Percentiles rank a stretch among this genome's conserved stretches.
phyloP scores from a whole-genome alignment of 495 filamentous ascomycete genomes.

The Oidiodendron maius region DNA sequence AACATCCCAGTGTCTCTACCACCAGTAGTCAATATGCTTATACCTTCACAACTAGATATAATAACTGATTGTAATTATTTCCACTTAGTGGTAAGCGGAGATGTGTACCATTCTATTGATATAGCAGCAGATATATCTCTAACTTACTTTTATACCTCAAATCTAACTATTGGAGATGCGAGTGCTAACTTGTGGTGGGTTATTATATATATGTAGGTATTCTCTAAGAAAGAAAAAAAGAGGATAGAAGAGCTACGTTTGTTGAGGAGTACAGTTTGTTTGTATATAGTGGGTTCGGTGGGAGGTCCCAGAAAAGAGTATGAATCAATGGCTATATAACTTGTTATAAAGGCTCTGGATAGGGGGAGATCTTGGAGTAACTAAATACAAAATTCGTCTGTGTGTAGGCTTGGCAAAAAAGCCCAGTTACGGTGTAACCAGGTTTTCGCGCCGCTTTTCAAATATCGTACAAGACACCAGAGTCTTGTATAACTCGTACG shows the following conservation, averaged over 20 bases:
- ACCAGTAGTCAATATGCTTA: no score
- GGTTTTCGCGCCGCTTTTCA: no score
- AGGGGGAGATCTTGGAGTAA: no score
- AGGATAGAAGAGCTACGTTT: background rate
- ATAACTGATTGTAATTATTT: slow-evolving; percentile 18
- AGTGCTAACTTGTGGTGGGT: background rate
- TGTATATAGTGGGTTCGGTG: no score
- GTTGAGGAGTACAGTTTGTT: background rate
- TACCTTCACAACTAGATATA: background rate
- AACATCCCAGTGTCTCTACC: background rate
- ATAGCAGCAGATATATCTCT: slow-evolving; percentile 22
- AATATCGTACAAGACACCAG: no score
- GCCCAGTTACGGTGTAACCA: no score
- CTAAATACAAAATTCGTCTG: no score
- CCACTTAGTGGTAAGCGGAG: slow-evolving; percentile 31
- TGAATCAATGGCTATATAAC: no score
- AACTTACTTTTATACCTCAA: slow-evolving; percentile 26
- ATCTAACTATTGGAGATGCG: slow-evolving; percentile 24
- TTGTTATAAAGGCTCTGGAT: no score
- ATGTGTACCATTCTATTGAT: slow-evolving; percentile 35
- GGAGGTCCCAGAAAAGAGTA: no score
- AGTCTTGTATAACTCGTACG: no score
- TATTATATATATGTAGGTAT: background rate
- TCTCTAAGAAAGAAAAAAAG: background rate
- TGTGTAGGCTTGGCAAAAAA: no score